A percentile compares a stretch with the other conserved stretches of the same genome.
Evolutionary conservation across 1,139 yeast species (phyloP).

Genomic region (Candida pseudocylindracea): DNA sequence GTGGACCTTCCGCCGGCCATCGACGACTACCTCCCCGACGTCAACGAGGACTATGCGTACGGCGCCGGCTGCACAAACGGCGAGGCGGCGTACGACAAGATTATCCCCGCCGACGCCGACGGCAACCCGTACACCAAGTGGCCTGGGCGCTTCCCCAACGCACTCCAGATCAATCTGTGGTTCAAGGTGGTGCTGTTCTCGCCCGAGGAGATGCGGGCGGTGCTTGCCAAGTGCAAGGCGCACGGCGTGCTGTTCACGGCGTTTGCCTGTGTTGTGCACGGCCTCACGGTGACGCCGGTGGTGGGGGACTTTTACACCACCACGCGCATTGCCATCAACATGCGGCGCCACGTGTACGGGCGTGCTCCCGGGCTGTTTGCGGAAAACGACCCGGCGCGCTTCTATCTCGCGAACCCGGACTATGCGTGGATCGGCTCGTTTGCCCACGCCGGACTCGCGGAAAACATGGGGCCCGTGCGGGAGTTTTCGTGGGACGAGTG

Average conservation of each 20-base stretch:
- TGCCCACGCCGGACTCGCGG: constrained; percentile 13
- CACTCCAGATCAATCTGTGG: constrained; percentile 6
- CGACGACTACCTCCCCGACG: no score
- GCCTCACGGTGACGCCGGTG: constrained; percentile 11
- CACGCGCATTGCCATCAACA: constrained; percentile 12
- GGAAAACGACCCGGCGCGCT: background rate
- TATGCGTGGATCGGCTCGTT: constrained; percentile 13
- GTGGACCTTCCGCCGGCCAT: no score
- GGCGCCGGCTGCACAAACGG: no score
- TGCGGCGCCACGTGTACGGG: constrained; percentile 8
- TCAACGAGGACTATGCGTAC: no score
- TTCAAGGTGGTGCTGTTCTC: constrained; percentile 13
- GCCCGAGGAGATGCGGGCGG: constrained; percentile 7
- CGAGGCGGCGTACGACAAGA: constrained; percentile 3
- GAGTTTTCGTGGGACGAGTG: constrained; percentile 16
- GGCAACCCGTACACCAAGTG: constrained; percentile 8
- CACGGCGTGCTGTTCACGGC: constrained; percentile 15
- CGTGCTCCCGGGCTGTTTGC: no score
- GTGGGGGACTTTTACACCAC: constrained; percentile 9
- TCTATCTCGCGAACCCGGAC: constrained; percentile 2
- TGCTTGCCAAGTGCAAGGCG: constrained; percentile 10
- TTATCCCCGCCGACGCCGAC: constrained; percentile 9
- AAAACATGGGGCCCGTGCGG: constrained; percentile 10
- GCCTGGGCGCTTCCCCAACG: constrained; percentile 13
- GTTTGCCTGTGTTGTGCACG: constrained; percentile 9